A percentile compares a stretch with the other conserved stretches of the same genome.
Evolutionary conservation across 352 stramenopile species (phyloP).

Genomic region (Thalassiosira oceanica): DNA sequence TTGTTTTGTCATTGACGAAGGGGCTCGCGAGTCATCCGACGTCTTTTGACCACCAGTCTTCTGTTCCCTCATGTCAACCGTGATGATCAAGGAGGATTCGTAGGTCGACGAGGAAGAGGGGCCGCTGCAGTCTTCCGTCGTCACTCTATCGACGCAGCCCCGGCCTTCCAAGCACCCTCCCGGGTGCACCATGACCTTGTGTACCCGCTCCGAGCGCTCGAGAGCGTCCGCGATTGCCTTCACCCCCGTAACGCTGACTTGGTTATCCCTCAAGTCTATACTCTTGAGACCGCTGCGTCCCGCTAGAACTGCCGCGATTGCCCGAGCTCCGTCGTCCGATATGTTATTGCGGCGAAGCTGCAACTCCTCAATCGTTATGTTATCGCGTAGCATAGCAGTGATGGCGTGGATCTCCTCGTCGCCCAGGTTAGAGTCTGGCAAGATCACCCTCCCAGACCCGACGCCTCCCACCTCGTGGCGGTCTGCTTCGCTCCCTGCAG

Average conservation of each 20-base stretch:
- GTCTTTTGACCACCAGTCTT: too few species aligned
- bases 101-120: conserved; percentile 15
- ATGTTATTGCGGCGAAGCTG: conserved; percentile 90
- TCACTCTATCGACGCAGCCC: conserved; percentile 69
- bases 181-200: conserved; percentile 95
- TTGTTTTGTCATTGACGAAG: too few species aligned
- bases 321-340: conserved; percentile 89
- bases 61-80: conserved; percentile 92
- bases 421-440: conserved; percentile 73
- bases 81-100: conserved; percentile 91
- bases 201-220: conserved; percentile 88
- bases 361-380: conserved; percentile 90
- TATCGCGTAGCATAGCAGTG: conserved; percentile 87
- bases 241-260: conserved; percentile 88
- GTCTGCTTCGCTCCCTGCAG: conserved; percentile 43
- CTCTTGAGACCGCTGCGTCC: conserved; percentile 79
- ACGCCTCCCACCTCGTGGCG: conserved; percentile 46
- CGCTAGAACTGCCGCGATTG: conserved; percentile 89
- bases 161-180: conserved; percentile 93
- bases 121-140: conserved; percentile 12
- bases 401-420: conserved; percentile 96
- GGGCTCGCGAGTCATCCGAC: too few species aligned
- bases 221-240: conserved; percentile 91
- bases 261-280: conserved; percentile 90
- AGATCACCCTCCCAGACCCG: conserved; percentile 41